Conservation (phyloP, 805 yeast genomes). For the Saccharomyces jurei region DNA sequence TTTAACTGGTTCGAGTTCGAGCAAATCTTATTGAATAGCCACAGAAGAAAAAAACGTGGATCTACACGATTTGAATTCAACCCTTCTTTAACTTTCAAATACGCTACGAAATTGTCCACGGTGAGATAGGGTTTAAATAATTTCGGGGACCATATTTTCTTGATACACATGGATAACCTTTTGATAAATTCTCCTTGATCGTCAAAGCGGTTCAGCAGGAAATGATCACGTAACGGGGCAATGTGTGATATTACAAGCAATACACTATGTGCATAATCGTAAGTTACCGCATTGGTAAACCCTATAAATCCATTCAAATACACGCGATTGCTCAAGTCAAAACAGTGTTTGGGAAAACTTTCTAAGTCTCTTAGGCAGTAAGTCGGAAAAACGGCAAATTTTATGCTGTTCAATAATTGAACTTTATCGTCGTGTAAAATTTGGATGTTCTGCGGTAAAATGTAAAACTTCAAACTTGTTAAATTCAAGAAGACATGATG, state of each 20-base stretch:
- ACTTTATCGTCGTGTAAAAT: slow-evolving; percentile 24
- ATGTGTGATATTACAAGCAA: slow-evolving; percentile 52
- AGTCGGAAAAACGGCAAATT: slow-evolving; percentile 43
- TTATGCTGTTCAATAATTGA: slow-evolving; percentile 42
- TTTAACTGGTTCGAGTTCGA: slow-evolving; percentile 24
- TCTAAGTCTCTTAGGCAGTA: slow-evolving; percentile 33
- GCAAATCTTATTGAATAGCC: slow-evolving; percentile 49
- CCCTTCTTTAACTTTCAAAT: slow-evolving; percentile 36
- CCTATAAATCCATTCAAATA: slow-evolving; percentile 64
- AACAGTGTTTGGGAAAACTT: slow-evolving; percentile 27
- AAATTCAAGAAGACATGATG: slow-evolving; percentile 61
- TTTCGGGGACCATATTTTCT: slow-evolving; percentile 57
- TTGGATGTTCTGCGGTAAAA: slow-evolving; percentile 48
- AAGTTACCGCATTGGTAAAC: slow-evolving; percentile 39
- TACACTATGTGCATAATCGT: slow-evolving; percentile 50
- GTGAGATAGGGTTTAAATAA: slow-evolving; percentile 57
- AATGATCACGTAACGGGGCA: slow-evolving; percentile 39
- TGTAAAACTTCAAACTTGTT: slow-evolving; percentile 39
- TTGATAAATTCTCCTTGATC: slow-evolving; percentile 32
- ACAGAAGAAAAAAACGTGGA: slow-evolving; percentile 51
- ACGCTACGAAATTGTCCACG: slow-evolving; percentile 55
- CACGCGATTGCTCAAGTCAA: slow-evolving; percentile 38
- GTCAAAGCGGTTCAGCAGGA: slow-evolving; percentile 27
- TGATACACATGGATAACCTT: slow-evolving; percentile 39
- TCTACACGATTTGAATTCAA: slow-evolving; percentile 25